These are phyloP conservation scores for Debaryomyces robertsiae DNA, from an alignment of 1,139 yeast species.

Conservation along the genomic window DNA sequence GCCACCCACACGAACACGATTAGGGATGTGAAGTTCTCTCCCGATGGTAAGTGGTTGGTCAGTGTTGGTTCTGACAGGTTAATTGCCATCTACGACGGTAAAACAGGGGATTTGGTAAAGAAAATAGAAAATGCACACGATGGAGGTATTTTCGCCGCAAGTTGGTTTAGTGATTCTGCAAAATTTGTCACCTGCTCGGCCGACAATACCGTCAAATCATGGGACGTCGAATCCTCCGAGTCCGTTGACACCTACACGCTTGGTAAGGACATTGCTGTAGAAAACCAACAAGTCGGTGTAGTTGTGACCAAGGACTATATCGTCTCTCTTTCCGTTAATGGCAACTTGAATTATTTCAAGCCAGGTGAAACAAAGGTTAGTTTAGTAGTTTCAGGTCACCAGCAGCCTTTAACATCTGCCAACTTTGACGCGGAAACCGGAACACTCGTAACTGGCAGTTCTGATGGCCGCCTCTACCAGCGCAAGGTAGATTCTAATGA, in stretches of 20 bases:
- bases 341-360: slow-evolving; percentile 66
- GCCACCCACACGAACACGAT: slow-evolving; percentile 78
- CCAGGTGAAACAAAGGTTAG: slow-evolving; percentile 41
- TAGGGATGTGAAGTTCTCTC: slow-evolving; percentile 80
- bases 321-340: slow-evolving; percentile 70
- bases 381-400: slow-evolving; percentile 70
- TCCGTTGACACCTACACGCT: slow-evolving; percentile 44
- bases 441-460: slow-evolving; percentile 66
- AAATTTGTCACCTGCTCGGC: slow-evolving; percentile 81
- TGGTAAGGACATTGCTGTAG: slow-evolving; percentile 37
- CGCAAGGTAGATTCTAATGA: slow-evolving; percentile 52
- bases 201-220: slow-evolving; percentile 70
- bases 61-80: slow-evolving; percentile 86
- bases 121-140: slow-evolving; percentile 61
- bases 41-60: slow-evolving; percentile 71
- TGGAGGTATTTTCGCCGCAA: slow-evolving; percentile 79
- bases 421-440: slow-evolving; percentile 22
- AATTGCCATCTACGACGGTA: slow-evolving; percentile 82
- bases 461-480: slow-evolving; percentile 72
- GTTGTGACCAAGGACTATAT: slow-evolving; percentile 62
- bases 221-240: slow-evolving; percentile 45
- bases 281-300: slow-evolving; percentile 80
- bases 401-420: slow-evolving; percentile 67
- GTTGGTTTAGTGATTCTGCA: slow-evolving; percentile 66
- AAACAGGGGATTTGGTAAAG: slow-evolving; percentile 72